These are phyloP conservation scores for Pyrenophora tritici-repentis DNA, from an alignment of 2,329 filamentous ascomycete species.

Conservation along the genomic window DNA sequence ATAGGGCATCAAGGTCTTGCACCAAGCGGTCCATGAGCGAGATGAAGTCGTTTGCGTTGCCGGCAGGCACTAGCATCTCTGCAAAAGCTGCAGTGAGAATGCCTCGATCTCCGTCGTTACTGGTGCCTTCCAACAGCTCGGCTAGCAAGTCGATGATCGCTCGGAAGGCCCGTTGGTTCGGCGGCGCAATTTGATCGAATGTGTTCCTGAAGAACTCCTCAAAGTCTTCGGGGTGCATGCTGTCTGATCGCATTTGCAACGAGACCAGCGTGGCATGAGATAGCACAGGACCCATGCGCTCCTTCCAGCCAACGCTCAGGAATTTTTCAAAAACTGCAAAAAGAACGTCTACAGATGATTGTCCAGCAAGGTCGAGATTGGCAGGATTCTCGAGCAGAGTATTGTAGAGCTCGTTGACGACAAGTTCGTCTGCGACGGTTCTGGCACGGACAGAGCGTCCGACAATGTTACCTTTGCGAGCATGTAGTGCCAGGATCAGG, in stretches of 20 bases:
- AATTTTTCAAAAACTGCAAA: slow-evolving; percentile 96
- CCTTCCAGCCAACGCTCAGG: slow-evolving; percentile 82
- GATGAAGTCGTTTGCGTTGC: slow-evolving; percentile 79
- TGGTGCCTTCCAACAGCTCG: slow-evolving; percentile 85
- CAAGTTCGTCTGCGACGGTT: slow-evolving; percentile 71
- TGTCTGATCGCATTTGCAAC: slow-evolving; percentile 69
- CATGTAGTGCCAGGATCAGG: slow-evolving; percentile 80
- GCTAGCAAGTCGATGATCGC: slow-evolving; percentile 83
- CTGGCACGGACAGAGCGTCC: slow-evolving; percentile 76
- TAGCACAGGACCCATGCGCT: slow-evolving; percentile 85
- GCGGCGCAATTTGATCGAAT: slow-evolving; percentile 59
- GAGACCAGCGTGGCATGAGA: slow-evolving; percentile 71
- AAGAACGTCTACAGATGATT: slow-evolving; percentile 79
- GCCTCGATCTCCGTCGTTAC: slow-evolving; percentile 88
- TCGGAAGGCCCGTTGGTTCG: slow-evolving; percentile 76
- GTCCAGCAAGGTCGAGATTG: slow-evolving; percentile 74
- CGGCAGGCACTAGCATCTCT: slow-evolving; percentile 79
- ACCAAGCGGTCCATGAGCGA: slow-evolving; percentile 87
- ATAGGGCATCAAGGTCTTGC: slow-evolving; percentile 87
- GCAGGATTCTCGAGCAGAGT: slow-evolving; percentile 81
- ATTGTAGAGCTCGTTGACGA: slow-evolving; percentile 90
- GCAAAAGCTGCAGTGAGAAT: slow-evolving; percentile 87
- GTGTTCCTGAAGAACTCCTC: slow-evolving; percentile 62
- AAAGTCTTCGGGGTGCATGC: slow-evolving; percentile 72
- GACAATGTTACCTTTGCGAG: slow-evolving; percentile 84